Evolutionary conservation across 768 basidiomycete species (phyloP), one percentile per base, ranked within the genome.

Genomic region (Lactarius sanguifluus): DNA sequence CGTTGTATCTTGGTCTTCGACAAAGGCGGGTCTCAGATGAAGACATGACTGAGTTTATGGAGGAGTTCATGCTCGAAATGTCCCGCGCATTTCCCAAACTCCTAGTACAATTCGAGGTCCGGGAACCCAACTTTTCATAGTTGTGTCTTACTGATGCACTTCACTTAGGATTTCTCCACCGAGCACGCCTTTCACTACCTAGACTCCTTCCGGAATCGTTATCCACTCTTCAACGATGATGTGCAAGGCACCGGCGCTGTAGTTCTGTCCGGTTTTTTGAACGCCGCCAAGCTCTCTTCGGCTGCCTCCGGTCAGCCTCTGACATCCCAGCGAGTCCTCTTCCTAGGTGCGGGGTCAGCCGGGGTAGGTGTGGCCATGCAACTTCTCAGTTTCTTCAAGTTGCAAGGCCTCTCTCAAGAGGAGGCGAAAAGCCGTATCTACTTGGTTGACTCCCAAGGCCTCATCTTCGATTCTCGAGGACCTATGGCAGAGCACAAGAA

Each of bases 291-390:
- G 68, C 80, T 94, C 43, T 83, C 91, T 0, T 86, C 87, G 23
- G 83, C 79, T 4, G 89, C 89, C 2, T 89, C 89, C n/a, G 88
- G 88, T 5, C 77, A 78, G 9, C 82, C 90, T 9, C 79, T 94
- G 47, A 79, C 80, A 40, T 84, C 87, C 36, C 95, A 96, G 73
- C 86, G 87, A 45, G 92, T 97, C 72, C 85, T 96, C 52, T 96
- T 98, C 83, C 88, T 93, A 62, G 96, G 96, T 20, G 93, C 95
- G 5, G 96, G 96, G 6, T 91, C 89, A 30, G 92, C 93, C 2
- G 95, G 94, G 68, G 91, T 97, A 61, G 96, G 95, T 56, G 95
- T 98, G 55, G 95, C 90, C 64, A 87, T 85, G 78, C 94, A 96
- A 75, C 79, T 93, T 60, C 85, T 88, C 81, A 91, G 89, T 76